Evolutionary conservation across 768 basidiomycete genomes (phyloP).

Genomic region (Trametes sanguinea): DNA sequence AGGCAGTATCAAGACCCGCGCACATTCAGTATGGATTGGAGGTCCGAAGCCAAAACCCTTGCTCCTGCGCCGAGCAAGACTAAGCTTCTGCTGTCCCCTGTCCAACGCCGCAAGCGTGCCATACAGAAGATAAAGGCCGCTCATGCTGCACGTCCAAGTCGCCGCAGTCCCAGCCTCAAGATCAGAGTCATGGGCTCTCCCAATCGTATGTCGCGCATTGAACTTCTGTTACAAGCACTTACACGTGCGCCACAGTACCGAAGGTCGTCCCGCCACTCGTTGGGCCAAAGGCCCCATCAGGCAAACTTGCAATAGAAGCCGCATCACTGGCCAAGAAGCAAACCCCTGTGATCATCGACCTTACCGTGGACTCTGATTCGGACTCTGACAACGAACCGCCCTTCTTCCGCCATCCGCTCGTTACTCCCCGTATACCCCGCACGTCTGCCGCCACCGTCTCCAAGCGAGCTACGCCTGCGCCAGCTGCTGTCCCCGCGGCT

Average conservation of each 20-base stretch:
- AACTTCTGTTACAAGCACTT: not conserved
- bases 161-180: constrained; percentile 4
- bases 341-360: constrained; percentile 21
- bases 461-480: constrained; percentile 10
- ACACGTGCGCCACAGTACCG: not conserved
- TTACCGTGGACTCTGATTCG: constrained; percentile 21
- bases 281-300: not conserved
- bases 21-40: not conserved
- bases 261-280: not conserved
- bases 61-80: constrained; percentile 41
- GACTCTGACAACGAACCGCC: constrained; percentile 8
- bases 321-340: constrained; percentile 5
- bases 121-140: constrained; percentile 6
- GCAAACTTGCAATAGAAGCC: not conserved
- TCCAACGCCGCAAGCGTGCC: not conserved
- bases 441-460: not conserved
- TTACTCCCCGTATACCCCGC: constrained; percentile 17
- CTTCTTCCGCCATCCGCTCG: constrained; percentile 15
- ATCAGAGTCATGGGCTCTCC: not conserved
- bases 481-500: not conserved
- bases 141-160: not conserved
- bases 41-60: constrained; percentile 24
- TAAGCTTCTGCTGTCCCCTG: constrained; percentile 70
- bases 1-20: not conserved
- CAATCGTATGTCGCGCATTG: constrained; percentile 7